phyloP scores from a whole-genome alignment of 2,329 filamentous ascomycete species.

The Neonectria punicea region DNA sequence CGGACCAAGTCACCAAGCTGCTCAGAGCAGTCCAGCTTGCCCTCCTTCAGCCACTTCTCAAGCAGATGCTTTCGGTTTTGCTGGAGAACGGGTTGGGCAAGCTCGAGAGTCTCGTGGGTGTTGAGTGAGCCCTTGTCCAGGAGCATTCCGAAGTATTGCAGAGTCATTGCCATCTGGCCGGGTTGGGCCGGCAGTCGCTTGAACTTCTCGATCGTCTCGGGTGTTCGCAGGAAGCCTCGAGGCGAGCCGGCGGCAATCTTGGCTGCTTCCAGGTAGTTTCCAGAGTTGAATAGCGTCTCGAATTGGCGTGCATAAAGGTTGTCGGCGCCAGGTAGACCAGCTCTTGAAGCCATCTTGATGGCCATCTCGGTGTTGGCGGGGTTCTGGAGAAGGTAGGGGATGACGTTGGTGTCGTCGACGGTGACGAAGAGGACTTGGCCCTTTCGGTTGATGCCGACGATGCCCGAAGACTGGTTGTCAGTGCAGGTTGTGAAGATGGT shows the following conservation, averaged over 20 bases:
- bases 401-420: conserved; percentile 89
- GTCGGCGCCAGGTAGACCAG: conserved; percentile 92
- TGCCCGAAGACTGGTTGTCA: conserved; percentile 85
- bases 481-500: conserved; percentile 96
- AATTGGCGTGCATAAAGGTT: conserved; percentile 94
- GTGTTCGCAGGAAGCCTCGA: conserved; percentile 91
- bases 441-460: conserved; percentile 96
- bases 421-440: conserved; percentile 95
- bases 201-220: conserved; percentile 95
- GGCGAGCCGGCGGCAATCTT: conserved; percentile 98
- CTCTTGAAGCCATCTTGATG: conserved; percentile 94
- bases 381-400: conserved; percentile 96
- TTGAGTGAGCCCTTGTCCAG: conserved; percentile 95
- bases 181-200: conserved; percentile 84
- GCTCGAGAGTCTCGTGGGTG: conserved; percentile 91
- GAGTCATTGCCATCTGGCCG: conserved; percentile 90
- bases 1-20: conserved; percentile 95
- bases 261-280: conserved; percentile 87
- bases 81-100: conserved; percentile 89
- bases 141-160: conserved; percentile 98
- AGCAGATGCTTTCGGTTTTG: conserved; percentile 96
- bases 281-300: conserved; percentile 82
- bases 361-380: conserved; percentile 93
- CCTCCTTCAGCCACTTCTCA: conserved; percentile 97
- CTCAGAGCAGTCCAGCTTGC: conserved; percentile 95